Evolutionary conservation across 306 rosid genomes (phyloP).

Genomic region (Begonia masoniana): DNA sequence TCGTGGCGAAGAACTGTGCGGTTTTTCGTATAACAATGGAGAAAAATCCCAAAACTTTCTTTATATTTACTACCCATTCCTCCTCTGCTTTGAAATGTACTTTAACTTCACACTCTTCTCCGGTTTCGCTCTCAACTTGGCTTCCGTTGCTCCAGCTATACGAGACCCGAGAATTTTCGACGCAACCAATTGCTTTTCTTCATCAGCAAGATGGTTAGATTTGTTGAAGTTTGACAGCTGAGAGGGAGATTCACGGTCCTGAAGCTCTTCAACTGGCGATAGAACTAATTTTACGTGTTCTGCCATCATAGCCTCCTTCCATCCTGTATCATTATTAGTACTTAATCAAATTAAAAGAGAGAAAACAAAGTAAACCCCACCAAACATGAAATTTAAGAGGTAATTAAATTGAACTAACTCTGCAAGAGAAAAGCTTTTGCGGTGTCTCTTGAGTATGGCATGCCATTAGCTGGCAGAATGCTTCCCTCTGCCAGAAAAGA

Average conservation of each 20-base stretch:
- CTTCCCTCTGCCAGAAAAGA: constrained; percentile 13
- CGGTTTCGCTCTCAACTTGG: constrained; percentile 33
- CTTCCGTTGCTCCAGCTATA: constrained; percentile 21
- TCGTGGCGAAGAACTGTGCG: constrained; percentile 45
- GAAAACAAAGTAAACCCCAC: no score
- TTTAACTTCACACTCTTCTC: constrained; percentile 37
- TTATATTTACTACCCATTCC: constrained; percentile 22
- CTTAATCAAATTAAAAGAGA: not conserved
- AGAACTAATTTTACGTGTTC: constrained; percentile 42
- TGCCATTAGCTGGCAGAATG: constrained; percentile 8
- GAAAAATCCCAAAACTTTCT: constrained; percentile 19
- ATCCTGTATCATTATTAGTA: constrained; percentile 39
- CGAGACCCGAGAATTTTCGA: constrained; percentile 14
- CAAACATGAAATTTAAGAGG: not conserved
- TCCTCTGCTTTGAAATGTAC: constrained; percentile 42
- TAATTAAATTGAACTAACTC: constrained; percentile 30
- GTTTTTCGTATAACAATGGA: constrained; percentile 24
- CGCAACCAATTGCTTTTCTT: constrained; percentile 13
- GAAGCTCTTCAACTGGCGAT: constrained; percentile 21
- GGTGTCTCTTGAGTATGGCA: constrained; percentile 18
- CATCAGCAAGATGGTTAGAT: constrained; percentile 22
- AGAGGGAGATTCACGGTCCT: constrained; percentile 14
- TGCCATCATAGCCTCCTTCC: constrained; percentile 56
- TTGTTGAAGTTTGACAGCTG: constrained; percentile 19
- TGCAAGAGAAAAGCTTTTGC: constrained; percentile 52